phyloP scores from a whole-genome alignment of 2,329 filamentous ascomycete genomes.

The Orbilia oligospora region DNA sequence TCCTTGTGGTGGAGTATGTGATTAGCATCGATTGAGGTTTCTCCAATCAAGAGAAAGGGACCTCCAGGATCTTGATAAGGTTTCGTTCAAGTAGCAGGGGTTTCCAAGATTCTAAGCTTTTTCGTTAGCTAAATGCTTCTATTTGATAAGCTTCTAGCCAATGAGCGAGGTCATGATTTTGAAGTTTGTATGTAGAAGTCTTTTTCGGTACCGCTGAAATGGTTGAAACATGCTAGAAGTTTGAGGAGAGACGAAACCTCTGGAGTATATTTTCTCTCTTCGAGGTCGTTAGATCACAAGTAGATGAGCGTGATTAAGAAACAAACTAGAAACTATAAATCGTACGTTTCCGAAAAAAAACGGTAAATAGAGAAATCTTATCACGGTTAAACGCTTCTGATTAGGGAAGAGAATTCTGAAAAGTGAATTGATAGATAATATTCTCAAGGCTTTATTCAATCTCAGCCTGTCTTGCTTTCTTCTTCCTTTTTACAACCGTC shows the following conservation, averaged over 20 bases:
- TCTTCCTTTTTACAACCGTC: constrained; percentile 54
- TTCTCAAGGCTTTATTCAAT: constrained; percentile 39
- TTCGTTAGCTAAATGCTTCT: constrained; percentile 9
- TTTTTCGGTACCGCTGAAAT: constrained; percentile 19
- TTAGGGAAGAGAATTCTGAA: neutral
- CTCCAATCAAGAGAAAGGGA: neutral
- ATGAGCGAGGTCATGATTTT: neutral
- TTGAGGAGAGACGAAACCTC: constrained; percentile 16
- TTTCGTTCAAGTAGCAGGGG: neutral
- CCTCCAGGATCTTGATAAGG: neutral
- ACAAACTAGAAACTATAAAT: neutral
- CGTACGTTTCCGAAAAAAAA: too few species aligned
- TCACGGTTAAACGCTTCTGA: constrained; percentile 10
- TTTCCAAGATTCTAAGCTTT: constrained; percentile 1
- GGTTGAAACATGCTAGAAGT: constrained; percentile 23
- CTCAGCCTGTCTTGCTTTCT: constrained; percentile 56
- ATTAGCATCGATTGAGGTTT: neutral
- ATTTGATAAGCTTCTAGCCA: constrained; percentile 10
- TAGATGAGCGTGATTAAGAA: neutral
- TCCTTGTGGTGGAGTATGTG: constrained; percentile 1
- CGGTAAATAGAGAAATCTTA: neutral
- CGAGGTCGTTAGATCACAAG: neutral
- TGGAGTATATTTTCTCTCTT: neutral
- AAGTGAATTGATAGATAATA: constrained; percentile 3
- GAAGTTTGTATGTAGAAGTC: neutral